A percentile compares a stretch with the other conserved stretches of the same genome.
These are phyloP conservation scores for Plasmodium gallinaceum DNA, from an alignment of 169 alveolate genomes.

Conservation along the genomic window DNA sequence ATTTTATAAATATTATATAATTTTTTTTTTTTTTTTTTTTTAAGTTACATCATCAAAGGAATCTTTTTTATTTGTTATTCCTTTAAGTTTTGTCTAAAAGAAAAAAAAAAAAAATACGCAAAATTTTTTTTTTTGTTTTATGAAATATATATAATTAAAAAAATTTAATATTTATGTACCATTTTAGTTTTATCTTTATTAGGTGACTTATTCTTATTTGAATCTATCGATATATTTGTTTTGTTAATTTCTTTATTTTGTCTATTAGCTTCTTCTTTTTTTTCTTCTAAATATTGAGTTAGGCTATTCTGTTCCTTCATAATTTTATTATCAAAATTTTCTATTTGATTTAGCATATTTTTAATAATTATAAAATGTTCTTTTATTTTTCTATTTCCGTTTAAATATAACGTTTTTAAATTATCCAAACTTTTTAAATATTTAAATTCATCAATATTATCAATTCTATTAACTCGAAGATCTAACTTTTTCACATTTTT, in stretches of 20 bases:
- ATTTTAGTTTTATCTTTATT: background rate
- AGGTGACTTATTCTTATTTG: slow-evolving; percentile 1
- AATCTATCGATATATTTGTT: background rate
- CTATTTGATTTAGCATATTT: slow-evolving; percentile 46
- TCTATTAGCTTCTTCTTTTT: background rate
- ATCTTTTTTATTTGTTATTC: slow-evolving; percentile 14
- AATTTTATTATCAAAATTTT: slow-evolving; percentile 27
- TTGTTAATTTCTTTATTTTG: background rate
- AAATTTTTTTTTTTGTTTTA: background rate
- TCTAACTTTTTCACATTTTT: slow-evolving; percentile 29
- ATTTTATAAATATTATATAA: background rate
- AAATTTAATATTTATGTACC: background rate
- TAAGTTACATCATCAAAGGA: slow-evolving; percentile 22
- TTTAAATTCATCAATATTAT: slow-evolving; percentile 56
- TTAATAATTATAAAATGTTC: slow-evolving; percentile 42
- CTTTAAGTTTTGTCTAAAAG: slow-evolving; percentile 35
- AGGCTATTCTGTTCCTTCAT: slow-evolving; percentile 36
- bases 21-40: background rate
- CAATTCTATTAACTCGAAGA: slow-evolving; percentile 68
- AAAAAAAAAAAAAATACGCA: background rate
- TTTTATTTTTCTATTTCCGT: slow-evolving; percentile 73
- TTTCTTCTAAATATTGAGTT: background rate
- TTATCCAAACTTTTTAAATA: slow-evolving; percentile 16
- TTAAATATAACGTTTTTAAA: slow-evolving; percentile 46
- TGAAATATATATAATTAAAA: background rate